These are phyloP conservation scores for Coniella lustricola DNA, from an alignment of 2,329 filamentous ascomycete genomes.

Conservation along the genomic window DNA sequence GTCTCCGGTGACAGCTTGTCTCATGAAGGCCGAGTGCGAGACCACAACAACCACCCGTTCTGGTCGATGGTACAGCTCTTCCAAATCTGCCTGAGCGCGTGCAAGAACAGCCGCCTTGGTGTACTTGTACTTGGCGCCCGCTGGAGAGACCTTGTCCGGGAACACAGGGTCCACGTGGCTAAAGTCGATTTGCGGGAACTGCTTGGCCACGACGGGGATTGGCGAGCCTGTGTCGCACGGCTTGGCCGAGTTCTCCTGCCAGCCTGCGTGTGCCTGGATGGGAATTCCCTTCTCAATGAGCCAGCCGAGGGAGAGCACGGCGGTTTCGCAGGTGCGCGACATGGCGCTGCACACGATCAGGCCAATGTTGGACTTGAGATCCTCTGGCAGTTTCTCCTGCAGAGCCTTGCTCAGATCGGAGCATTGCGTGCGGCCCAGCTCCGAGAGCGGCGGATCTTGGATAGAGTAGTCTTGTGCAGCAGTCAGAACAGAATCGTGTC, in stretches of 20 bases:
- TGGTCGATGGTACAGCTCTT: slow-evolving; percentile 41
- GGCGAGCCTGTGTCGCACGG: slow-evolving; percentile 56
- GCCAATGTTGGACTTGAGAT: slow-evolving; percentile 35
- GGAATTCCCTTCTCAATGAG: slow-evolving; percentile 47
- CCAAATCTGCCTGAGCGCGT: slow-evolving; percentile 45
- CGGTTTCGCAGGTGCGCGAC: slow-evolving; percentile 59
- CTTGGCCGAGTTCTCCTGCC: slow-evolving; percentile 54
- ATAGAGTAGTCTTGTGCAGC: slow-evolving; percentile 38
- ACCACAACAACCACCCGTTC: slow-evolving; percentile 60
- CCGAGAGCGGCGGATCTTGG: slow-evolving; percentile 44
- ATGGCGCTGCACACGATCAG: slow-evolving; percentile 58
- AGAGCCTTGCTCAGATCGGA: slow-evolving; percentile 35
- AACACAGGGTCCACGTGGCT: slow-evolving; percentile 49
- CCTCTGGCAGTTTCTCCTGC: slow-evolving; percentile 31
- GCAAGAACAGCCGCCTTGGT: slow-evolving; percentile 44
- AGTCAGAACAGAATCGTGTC: slow-evolving; percentile 17
- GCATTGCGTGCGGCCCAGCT: slow-evolving; percentile 44
- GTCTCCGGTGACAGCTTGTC: slow-evolving; percentile 47
- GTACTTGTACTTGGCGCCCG: slow-evolving; percentile 43
- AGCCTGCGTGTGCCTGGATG: slow-evolving; percentile 51
- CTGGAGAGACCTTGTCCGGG: slow-evolving; percentile 52
- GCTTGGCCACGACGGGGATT: slow-evolving; percentile 32
- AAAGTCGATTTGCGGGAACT: slow-evolving; percentile 54
- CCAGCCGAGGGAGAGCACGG: slow-evolving; percentile 47
- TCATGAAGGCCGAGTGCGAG: slow-evolving; percentile 57